Conservation (phyloP, 768 basidiomycete genomes). For the Lepiota subincarnata region DNA sequence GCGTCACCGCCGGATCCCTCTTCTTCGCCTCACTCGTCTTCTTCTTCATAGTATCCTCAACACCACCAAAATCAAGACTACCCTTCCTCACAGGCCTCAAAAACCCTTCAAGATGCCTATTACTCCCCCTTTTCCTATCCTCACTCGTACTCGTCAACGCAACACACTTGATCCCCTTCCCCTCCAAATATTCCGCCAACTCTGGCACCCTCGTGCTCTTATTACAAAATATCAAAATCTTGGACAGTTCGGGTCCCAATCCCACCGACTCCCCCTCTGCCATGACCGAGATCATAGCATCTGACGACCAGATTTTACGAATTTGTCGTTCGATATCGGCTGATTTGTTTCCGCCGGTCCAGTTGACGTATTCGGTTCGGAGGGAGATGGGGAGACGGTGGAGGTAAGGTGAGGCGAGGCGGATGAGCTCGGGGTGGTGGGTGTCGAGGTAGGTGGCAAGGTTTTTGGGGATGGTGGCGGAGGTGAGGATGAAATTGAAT, state of each 20-base stretch:
- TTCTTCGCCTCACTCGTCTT: constrained; percentile 3
- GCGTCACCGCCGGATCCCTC: constrained; percentile 32
- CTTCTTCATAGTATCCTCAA: background rate
- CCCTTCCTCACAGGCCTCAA: constrained; percentile 31
- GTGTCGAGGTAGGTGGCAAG: constrained; percentile 61
- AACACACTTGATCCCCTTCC: constrained; percentile 58
- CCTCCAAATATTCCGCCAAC: constrained; percentile 52
- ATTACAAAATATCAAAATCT: constrained; percentile 84
- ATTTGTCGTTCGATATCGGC: constrained; percentile 78
- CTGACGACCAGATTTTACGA: constrained; percentile 70
- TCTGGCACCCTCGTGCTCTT: constrained; percentile 62
- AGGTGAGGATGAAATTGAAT: constrained; percentile 77
- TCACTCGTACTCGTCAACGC: constrained; percentile 63
- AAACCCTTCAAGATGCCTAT: constrained; percentile 76
- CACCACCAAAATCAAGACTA: background rate
- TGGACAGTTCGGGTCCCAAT: constrained; percentile 38
- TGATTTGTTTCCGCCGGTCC: constrained; percentile 77
- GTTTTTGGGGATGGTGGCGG: constrained; percentile 82
- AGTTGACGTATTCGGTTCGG: constrained; percentile 66
- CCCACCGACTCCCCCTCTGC: constrained; percentile 16
- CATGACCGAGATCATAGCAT: constrained; percentile 32
- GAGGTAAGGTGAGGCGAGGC: constrained; percentile 76
- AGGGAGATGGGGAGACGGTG: constrained; percentile 75
- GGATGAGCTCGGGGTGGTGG: constrained; percentile 58
- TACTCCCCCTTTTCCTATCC: constrained; percentile 60